Evolutionary conservation across 306 rosid genomes (phyloP), one percentile per base, ranked within the genome.

Genomic region (Fagus crenata): DNA sequence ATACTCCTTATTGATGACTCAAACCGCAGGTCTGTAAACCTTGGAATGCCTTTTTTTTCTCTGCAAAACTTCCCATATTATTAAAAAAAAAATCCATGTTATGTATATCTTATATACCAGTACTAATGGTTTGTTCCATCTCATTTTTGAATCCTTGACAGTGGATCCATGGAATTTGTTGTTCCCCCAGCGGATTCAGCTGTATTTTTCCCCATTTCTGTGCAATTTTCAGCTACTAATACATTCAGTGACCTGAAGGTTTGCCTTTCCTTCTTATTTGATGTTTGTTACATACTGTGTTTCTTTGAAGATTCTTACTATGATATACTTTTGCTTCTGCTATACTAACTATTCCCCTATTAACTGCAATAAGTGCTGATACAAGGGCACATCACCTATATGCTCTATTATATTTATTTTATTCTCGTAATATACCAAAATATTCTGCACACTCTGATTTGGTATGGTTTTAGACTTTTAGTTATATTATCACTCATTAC

Each of bases 181-280:
- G 96, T 95, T 84, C 97, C 97, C n/a, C 91, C 84, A 71, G 87
- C 92, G 13, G 97, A 95, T 79, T 84, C 98, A 77, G 89, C 97
- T 33, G 75, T 84, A 63, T 94, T 94, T 85, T 92, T 94, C 77
- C 97, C 97, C 69, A 92, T 94, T 79, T 92, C 97, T 69, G 94
- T 92, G 15, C 79, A 86, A 8, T 94, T 94, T 79, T 76, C 90
- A 73, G 96, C 97, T 35, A 71, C 96, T 13, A 90, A 80, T 53
- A 94, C 97, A 59, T 94, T 89, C 75, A 90, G 98, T 77, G 95
- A 94, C 78, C 83, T 94, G 63, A 94, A 94, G 98, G 98, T 92
- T 80, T 55, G 83, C 76, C 42, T 32, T 9, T 46, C 51, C 75
- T 72, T 64, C 31, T 13, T 22, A 17, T 71, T 53, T 83, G 58